Evolutionary conservation across 202 grass and related monocot genomes (phyloP).

Genomic region (Cymbopogon flexuosus): DNA sequence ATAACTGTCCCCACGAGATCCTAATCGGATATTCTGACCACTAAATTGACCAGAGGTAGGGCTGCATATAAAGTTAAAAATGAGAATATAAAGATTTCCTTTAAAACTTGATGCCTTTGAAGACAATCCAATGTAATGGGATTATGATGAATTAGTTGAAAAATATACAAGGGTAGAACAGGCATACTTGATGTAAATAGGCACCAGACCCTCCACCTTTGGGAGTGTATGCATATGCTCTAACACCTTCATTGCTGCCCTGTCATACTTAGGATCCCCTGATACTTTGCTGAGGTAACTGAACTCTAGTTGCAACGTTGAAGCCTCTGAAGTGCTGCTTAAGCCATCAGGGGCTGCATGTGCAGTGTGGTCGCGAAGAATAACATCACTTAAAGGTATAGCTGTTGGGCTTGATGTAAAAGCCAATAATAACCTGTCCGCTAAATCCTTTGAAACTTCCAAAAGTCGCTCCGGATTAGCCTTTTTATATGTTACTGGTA

Average conservation of each 20-base stretch:
- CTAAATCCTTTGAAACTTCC: slow-evolving; percentile 79
- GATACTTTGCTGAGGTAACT: slow-evolving; percentile 94
- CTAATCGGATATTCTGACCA: slow-evolving; percentile 91
- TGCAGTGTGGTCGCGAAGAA: slow-evolving; percentile 71
- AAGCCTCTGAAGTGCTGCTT: slow-evolving; percentile 90
- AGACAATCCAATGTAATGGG: slow-evolving; percentile 13
- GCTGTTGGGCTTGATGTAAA: slow-evolving; percentile 88
- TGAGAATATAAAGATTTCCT: slow-evolving; percentile 20
- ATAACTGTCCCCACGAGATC: slow-evolving; percentile 97
- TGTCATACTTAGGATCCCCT: slow-evolving; percentile 82
- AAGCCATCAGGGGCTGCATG: slow-evolving; percentile 81
- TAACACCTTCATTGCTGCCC: slow-evolving; percentile 80
- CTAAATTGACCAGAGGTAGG: slow-evolving; percentile 82
- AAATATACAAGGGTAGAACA: slow-evolving; percentile 15
- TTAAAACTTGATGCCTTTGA: slow-evolving; percentile 23
- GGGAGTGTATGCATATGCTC: slow-evolving; percentile 84
- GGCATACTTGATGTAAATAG: slow-evolving; percentile 88
- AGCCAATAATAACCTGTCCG: slow-evolving; percentile 67
- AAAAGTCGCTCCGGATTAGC: slow-evolving; percentile 58
- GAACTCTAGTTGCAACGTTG: slow-evolving; percentile 90
- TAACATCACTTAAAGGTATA: slow-evolving; percentile 92
- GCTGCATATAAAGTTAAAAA: slow-evolving; percentile 47
- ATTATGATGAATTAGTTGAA: slow-evolving; percentile 21
- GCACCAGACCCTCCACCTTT: slow-evolving; percentile 84
- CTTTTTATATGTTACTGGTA: slow-evolving; percentile 47